Evolutionary conservation across 495 filamentous ascomycete genomes (phyloP).

Genomic region (Aspergillus ostianus): DNA sequence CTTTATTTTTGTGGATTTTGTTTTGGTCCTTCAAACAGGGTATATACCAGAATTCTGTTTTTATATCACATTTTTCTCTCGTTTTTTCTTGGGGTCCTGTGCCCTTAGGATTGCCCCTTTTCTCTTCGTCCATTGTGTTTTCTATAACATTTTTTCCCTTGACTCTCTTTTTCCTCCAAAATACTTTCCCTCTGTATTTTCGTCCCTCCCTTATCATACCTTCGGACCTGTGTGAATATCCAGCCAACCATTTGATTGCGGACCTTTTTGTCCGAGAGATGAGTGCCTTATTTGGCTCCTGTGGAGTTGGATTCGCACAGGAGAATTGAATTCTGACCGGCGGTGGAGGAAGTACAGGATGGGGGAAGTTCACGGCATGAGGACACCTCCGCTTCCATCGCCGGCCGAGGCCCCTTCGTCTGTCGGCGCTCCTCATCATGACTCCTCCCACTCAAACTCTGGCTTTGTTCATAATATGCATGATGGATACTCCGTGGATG

Average conservation of each 20-base stretch:
- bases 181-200: slow-evolving; percentile 7
- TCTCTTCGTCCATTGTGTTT: slow-evolving; percentile 6
- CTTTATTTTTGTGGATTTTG: slow-evolving; percentile 7
- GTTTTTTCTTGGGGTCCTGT: slow-evolving; percentile 2
- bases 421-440: slow-evolving; percentile 25
- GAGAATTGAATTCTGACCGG: slow-evolving; percentile 35
- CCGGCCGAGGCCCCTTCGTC: slow-evolving; percentile 40
- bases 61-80: slow-evolving; percentile 2
- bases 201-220: neutral
- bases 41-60: neutral
- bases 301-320: slow-evolving; percentile 34
- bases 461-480: slow-evolving; percentile 20
- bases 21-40: neutral
- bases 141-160: slow-evolving; percentile 6
- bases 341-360: slow-evolving; percentile 38
- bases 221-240: slow-evolving; percentile 10
- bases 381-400: slow-evolving; percentile 44
- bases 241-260: slow-evolving; percentile 14
- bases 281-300: slow-evolving; percentile 30
- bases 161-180: slow-evolving; percentile 1
- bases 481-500: slow-evolving; percentile 22
- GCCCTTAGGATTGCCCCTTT: neutral
- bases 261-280: slow-evolving; percentile 38
- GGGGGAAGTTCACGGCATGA: slow-evolving; percentile 41
- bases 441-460: slow-evolving; percentile 28